Evolutionary conservation across 1,284 basidiomycete species (phyloP), one percentile per base, ranked within the genome.

Genomic region (Sanguinoderma infundibulare): DNA sequence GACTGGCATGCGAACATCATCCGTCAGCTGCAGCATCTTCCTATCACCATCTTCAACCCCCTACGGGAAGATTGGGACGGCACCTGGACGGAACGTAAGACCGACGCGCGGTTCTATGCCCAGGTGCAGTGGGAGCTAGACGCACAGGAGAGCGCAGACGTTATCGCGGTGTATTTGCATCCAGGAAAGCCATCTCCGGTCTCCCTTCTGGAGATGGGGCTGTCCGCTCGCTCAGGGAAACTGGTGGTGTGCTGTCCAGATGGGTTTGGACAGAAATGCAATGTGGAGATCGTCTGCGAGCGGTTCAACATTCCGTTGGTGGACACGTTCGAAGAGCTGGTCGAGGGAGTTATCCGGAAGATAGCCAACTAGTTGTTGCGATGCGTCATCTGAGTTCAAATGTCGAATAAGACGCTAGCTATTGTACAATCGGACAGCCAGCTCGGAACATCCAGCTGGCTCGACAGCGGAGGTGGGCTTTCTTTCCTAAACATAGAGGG

Each of bases 261-360:
- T n/a, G 56, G 46, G 20, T 58, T 52, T n/a, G 7, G 7, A 0
- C 12, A 22, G 26, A 58, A 50, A n/a, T 38, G 49, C 20, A 44
- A 58, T 8, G 56, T 58, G 39, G 49, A 58, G 56, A 28, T 52
- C 15, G 39, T 58, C 14, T 58, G 56, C 39, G 38, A 30, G 40
- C 38, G 39, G n/a, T 36, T 10, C 5, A 9, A 22, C 15, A 20
- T 36, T 12, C 38, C 32, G 2, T 30, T 58, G 32, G 50, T 36
- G 2, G 50, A 53, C 12, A 35, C 56, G 28, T 34, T 52, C 20
- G 50, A 52, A 9, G 44, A 24, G 9, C 17, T 56, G 9, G 22
- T 56, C 24, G 6, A 38, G 2, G 5, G 12, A 2, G 14, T 55
- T 9, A 15, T 22, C 20, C 12, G 35, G 14, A 35, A 32, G 40